These are phyloP conservation scores for Mychonastes homosphaera DNA, from an alignment of 139 green algal genomes.

Conservation along the genomic window DNA sequence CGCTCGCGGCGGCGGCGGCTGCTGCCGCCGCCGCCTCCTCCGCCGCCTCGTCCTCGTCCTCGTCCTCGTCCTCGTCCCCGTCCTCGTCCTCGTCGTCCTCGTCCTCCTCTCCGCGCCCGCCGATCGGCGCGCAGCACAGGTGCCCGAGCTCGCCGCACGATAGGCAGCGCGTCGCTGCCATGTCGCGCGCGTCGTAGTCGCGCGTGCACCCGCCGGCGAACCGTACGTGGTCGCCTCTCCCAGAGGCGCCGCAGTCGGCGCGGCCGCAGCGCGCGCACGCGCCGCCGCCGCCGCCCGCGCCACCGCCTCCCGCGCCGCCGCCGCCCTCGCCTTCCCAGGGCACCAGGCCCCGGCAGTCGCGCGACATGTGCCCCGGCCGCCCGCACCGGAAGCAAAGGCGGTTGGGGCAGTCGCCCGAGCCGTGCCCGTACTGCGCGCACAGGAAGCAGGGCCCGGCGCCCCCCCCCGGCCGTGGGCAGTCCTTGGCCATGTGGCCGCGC, in stretches of 20 bases:
- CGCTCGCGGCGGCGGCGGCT: too few species aligned
- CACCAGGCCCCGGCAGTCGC: constrained; percentile 47
- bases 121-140: constrained; percentile 40
- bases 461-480: constrained; percentile 26
- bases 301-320: constrained; percentile 10
- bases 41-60: too few species aligned
- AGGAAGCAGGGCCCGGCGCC: constrained; percentile 49
- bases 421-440: constrained; percentile 53
- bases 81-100: too few species aligned
- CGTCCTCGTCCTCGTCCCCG: too few species aligned
- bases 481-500: constrained; percentile 17
- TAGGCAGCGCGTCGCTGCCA: constrained; percentile 41
- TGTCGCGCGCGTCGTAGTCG: constrained; percentile 34
- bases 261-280: constrained; percentile 48
- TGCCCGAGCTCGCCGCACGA: constrained; percentile 48
- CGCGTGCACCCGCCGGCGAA: constrained; percentile 44
- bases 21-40: too few species aligned
- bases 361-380: constrained; percentile 34
- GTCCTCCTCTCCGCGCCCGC: too few species aligned
- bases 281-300: too few species aligned
- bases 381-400: constrained; percentile 47
- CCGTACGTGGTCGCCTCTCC: constrained; percentile 39
- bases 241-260: constrained; percentile 29
- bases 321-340: not conserved
- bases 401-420: constrained; percentile 46